phyloP scores from a whole-genome alignment of 768 basidiomycete genomes.

The Lentinus brumalis region DNA sequence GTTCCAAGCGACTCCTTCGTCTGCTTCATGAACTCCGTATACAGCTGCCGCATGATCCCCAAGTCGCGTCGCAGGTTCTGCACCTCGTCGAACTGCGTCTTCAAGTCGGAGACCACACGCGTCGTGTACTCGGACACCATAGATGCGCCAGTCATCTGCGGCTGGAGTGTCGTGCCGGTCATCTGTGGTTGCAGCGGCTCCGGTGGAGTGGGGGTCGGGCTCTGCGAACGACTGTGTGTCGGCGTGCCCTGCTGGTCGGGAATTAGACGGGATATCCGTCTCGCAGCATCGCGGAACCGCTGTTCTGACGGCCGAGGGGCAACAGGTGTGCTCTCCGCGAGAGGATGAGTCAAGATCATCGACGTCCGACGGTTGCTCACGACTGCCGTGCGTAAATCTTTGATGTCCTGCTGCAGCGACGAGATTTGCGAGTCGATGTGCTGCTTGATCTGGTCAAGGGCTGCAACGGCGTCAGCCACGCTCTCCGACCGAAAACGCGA shows the following conservation, averaged over 20 bases:
- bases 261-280: conserved; percentile 73
- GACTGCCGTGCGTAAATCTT: conserved; percentile 78
- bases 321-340: conserved; percentile 67
- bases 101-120: conserved; percentile 79
- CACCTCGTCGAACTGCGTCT: conserved; percentile 93
- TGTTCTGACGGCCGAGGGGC: conserved; percentile 71
- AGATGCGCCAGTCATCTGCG: conserved; percentile 77
- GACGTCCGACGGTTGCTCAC: conserved; percentile 55
- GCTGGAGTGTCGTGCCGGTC: conserved; percentile 69
- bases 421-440: conserved; percentile 95
- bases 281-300: conserved; percentile 72
- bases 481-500: neutral
- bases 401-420: conserved; percentile 81
- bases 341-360: conserved; percentile 51
- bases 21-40: conserved; percentile 89
- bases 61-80: conserved; percentile 93
- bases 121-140: conserved; percentile 69
- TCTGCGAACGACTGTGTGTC: conserved; percentile 27
- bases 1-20: conserved; percentile 84
- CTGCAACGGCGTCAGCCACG: conserved; percentile 41
- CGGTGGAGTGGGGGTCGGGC: conserved; percentile 29
- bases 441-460: conserved; percentile 97
- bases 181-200: conserved; percentile 46
- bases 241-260: conserved; percentile 39
- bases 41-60: conserved; percentile 91